A percentile compares a stretch with the other conserved stretches of the same genome.
phyloP scores from a whole-genome alignment of 805 yeast genomes.

The Pichia californica region DNA sequence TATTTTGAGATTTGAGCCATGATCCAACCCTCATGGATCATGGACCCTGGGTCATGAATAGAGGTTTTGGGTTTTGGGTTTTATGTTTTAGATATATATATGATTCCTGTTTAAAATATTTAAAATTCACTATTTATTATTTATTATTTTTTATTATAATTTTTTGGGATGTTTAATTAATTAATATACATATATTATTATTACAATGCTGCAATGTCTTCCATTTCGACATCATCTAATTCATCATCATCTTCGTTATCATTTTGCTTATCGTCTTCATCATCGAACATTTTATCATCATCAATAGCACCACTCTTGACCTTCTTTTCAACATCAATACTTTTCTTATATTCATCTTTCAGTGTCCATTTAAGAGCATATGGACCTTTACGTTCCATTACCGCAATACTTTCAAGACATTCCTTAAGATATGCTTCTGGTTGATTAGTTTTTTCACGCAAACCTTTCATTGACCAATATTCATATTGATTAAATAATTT shows the following conservation, averaged over 20 bases:
- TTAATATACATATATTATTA: too few species aligned
- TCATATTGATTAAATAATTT: conserved; percentile 89
- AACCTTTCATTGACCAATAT: conserved; percentile 93
- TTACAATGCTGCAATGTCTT: conserved; percentile 48
- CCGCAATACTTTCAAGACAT: conserved; percentile 83
- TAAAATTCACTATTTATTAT: too few species aligned
- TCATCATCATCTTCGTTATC: conserved; percentile 52
- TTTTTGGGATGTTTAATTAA: too few species aligned
- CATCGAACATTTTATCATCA: conserved; percentile 28
- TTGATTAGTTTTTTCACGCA: conserved; percentile 89
- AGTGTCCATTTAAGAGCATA: conserved; percentile 87
- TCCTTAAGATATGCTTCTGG: conserved; percentile 92
- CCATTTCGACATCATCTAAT: conserved; percentile 72
- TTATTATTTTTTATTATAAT: too few species aligned
- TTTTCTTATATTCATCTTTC: conserved; percentile 81
- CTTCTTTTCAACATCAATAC: conserved; percentile 71
- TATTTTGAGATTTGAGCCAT: too few species aligned
- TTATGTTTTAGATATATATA: too few species aligned
- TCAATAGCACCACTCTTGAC: conserved; percentile 48
- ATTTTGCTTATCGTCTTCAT: conserved; percentile 27
- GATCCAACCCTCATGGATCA: too few species aligned
- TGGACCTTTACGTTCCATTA: conserved; percentile 88
- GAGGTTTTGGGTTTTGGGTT: too few species aligned
- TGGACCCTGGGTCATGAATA: too few species aligned
- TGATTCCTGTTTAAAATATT: too few species aligned